phyloP scores from a whole-genome alignment of 2,329 filamentous ascomycete species.

The Gliomastix tumulicola region DNA sequence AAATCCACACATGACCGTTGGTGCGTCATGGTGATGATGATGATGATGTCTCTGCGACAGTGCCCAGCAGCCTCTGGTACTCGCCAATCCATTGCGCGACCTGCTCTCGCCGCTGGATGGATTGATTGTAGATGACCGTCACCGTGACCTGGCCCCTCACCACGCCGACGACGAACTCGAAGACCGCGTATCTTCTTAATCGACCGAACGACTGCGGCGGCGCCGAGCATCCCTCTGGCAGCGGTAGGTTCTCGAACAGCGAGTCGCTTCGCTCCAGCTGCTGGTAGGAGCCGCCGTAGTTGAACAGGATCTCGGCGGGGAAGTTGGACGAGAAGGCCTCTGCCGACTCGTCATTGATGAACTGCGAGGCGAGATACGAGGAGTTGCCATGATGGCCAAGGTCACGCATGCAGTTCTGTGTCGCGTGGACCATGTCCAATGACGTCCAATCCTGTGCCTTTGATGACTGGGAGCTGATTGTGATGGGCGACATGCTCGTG shows the following conservation, averaged over 20 bases:
- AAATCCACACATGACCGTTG: too few species aligned
- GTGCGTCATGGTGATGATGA: too few species aligned
- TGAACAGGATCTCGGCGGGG: constrained; percentile 36
- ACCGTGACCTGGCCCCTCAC: neutral
- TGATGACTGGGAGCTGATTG: neutral
- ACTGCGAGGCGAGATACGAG: neutral
- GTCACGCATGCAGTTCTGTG: neutral
- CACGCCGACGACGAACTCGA: neutral
- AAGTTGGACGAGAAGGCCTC: neutral
- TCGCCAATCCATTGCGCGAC: too few species aligned
- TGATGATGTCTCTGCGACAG: too few species aligned
- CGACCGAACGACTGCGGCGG: neutral
- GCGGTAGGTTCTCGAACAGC: constrained; percentile 1
- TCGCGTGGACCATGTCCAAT: neutral
- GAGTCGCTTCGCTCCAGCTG: constrained; percentile 27
- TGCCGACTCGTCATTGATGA: neutral
- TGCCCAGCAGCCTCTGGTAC: too few species aligned
- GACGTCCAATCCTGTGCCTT: too few species aligned
- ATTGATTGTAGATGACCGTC: too few species aligned
- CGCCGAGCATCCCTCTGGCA: neutral
- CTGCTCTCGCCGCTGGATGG: too few species aligned
- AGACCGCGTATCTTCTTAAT: too few species aligned
- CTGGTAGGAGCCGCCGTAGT: constrained; percentile 34
- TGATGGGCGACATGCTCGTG: constrained; percentile 16
- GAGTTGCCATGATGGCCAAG: neutral